These are phyloP conservation scores for Euphorbia schlechtendalii DNA, from an alignment of 441 rosid species.

Conservation along the genomic window DNA sequence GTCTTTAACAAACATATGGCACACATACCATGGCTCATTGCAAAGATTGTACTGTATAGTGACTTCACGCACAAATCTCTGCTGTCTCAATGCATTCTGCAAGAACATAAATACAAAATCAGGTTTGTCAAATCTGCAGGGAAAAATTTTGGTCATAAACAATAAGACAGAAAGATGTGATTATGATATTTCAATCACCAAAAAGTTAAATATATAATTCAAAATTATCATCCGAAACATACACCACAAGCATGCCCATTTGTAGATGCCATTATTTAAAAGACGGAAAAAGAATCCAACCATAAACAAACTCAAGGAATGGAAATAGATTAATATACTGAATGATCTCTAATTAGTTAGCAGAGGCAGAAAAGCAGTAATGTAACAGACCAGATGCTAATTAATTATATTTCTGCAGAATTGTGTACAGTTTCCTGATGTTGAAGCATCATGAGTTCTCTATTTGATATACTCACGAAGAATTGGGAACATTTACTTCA, in stretches of 20 bases:
- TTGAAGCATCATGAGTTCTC: too few species aligned
- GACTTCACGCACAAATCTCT: conserved; percentile 95
- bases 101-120: conserved; percentile 21
- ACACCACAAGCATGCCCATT: neutral
- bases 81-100: conserved; percentile 96
- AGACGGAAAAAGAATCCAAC: neutral
- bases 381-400: too few species aligned
- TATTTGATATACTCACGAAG: too few species aligned
- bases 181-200: neutral
- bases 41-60: conserved; percentile 98
- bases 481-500: too few species aligned
- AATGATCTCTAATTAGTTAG: neutral
- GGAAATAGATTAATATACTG: neutral
- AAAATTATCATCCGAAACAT: neutral
- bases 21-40: conserved; percentile 93
- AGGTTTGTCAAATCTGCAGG: conserved; percentile 14
- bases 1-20: neutral
- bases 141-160: neutral
- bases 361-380: neutral
- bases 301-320: neutral
- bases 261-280: neutral
- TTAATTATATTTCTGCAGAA: neutral
- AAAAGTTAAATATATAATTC: neutral
- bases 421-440: neutral
- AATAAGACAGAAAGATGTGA: neutral